A percentile compares a stretch with the other conserved stretches of the same genome.
These are phyloP conservation scores for Jatropha curcas DNA, from an alignment of 345 rosid species.

Conservation along the genomic window DNA sequence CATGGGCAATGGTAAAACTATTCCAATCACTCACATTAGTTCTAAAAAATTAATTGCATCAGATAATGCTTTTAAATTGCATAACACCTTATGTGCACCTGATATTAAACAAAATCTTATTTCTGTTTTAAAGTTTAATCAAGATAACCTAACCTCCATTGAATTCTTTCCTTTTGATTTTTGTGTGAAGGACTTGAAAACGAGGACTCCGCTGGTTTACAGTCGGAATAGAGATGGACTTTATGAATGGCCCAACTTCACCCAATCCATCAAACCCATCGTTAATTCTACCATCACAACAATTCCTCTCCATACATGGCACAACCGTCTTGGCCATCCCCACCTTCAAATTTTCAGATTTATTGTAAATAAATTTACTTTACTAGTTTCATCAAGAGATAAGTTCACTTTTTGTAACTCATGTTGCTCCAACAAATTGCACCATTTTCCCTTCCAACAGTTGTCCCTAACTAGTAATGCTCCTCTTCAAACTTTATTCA, in stretches of 20 bases:
- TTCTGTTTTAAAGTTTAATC: background rate
- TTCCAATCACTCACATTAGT: slow-evolving; percentile 5
- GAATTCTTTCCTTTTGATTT: background rate
- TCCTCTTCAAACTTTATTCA: no score
- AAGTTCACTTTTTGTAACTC: background rate
- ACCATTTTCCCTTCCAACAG: background rate
- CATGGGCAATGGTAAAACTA: slow-evolving; percentile 1
- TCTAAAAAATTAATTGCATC: background rate
- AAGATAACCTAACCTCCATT: no score
- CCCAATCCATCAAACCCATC: background rate
- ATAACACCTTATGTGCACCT: background rate
- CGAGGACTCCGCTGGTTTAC: no score
- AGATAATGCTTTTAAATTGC: background rate
- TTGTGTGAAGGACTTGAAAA: background rate
- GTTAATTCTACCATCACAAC: background rate
- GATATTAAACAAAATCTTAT: background rate
- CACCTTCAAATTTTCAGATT: background rate
- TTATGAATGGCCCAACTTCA: background rate
- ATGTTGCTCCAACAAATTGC: slow-evolving; percentile 1
- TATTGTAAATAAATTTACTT: background rate
- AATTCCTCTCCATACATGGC: background rate
- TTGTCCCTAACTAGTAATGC: background rate
- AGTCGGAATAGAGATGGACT: no score
- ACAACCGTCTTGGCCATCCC: background rate
- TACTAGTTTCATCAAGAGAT: background rate